Conservation (phyloP, 371 early-diverging fungal genomes). For the Encephalitozoon intestinalis region DNA sequence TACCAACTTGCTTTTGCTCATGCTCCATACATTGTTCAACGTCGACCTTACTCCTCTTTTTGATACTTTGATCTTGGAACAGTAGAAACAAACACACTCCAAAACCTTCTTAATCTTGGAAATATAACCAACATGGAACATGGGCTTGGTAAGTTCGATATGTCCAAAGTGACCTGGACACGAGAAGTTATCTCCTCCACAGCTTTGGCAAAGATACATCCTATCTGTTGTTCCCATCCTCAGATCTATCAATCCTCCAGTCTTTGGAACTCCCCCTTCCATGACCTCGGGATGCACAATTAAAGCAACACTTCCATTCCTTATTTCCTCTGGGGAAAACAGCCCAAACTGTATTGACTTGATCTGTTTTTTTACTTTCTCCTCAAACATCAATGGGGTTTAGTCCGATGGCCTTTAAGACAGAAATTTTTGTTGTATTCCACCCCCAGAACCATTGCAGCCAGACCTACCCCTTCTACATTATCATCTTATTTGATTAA, state of each 20-base stretch:
- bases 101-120: conserved; percentile 82
- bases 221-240: conserved; percentile 96
- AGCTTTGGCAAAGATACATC: conserved; percentile 89
- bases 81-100: conserved; percentile 92
- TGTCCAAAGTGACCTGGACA: conserved; percentile 98
- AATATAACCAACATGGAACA: conserved; percentile 71
- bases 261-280: conserved; percentile 81
- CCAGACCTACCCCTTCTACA: not conserved
- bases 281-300: conserved; percentile 85
- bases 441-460: not conserved
- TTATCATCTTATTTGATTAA: not conserved
- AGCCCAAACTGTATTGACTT: conserved; percentile 76
- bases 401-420: not conserved
- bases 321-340: conserved; percentile 62
- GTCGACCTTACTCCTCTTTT: conserved; percentile 64
- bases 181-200: conserved; percentile 82
- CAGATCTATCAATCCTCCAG: conserved; percentile 83
- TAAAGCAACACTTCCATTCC: conserved; percentile 84
- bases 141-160: conserved; percentile 91
- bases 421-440: not conserved
- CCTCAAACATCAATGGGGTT: conserved; percentile 40
- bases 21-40: conserved; percentile 74
- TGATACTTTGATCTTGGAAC: conserved; percentile 82
- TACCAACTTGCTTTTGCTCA: conserved; percentile 72
- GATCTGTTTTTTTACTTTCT: conserved; percentile 33